Base-by-base conservation (phyloP, 163 green algal genomes). In the Prototheca cutis region DNA sequence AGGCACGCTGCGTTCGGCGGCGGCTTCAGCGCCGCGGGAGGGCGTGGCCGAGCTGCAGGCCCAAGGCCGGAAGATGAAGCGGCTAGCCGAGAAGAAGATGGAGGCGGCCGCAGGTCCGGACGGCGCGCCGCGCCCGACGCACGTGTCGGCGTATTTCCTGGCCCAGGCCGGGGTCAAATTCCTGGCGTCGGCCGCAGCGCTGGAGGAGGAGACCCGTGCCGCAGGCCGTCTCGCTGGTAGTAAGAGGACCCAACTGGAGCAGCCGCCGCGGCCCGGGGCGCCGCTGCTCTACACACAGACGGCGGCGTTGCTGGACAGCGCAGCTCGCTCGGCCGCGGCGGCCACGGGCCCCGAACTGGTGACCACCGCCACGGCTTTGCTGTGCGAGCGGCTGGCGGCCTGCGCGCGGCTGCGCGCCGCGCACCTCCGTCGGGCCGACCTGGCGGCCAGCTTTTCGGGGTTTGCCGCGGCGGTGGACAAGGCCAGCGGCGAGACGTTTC, bases 401-500 rank as follows among this genome's bases (percentile, higher is more conserved):
- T 52, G 63, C 40, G 53, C 54, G 3, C 62, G 62, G 7, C 33
- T 69, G 32, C 62, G 62, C 4, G 47, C 54, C 2, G 48, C 34
- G 5, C 24, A 59, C 54, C 40, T 68, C 42, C 53, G 53, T 3
- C 24, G 33, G 21, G 34, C 21, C 23, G 61, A 62, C 42, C 34
- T 47, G 7, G n/a, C n/a, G 18, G 29, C 31, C 24, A 29, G 36
- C 36, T 42, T 48, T 31, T 23, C 32, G 3, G 42, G 40, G 6
- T 62, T 68, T n/a, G 21, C 33, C 7, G 24, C 53, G 25, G 61
- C 61, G 25, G 19, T 68, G 31, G 61, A 68, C 53, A 51, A 42
- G 36, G 53, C n/a, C 0, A 40, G 27, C 18, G 66, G 66, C 19
- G 66, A 73, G 59, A 73, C 59, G 23, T 73, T 65, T 55, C 53